Evolutionary conservation across 2,329 filamentous ascomycete species (phyloP).

Genomic region (Penicillium frequentans): DNA sequence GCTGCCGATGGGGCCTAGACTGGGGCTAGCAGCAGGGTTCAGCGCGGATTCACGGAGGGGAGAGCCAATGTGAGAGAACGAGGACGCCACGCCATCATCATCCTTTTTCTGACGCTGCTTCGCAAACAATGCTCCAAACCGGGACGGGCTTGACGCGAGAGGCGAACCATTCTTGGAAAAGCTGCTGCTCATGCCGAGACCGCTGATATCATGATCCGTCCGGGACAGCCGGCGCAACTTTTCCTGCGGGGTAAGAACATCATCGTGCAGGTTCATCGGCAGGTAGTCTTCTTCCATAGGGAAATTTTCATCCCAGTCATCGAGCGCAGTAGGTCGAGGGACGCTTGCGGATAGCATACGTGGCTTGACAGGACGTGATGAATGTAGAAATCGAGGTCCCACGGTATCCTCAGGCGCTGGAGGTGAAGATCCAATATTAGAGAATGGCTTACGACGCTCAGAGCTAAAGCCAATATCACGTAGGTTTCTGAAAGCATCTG

Average conservation of each 20-base stretch:
- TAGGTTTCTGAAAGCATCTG: slow-evolving; percentile 61
- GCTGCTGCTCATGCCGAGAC: slow-evolving; percentile 51
- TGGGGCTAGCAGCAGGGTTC: slow-evolving; percentile 51
- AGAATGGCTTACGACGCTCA: slow-evolving; percentile 65
- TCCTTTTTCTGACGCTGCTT: slow-evolving; percentile 54
- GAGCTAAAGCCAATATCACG: slow-evolving; percentile 67
- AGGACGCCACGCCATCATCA: slow-evolving; percentile 48
- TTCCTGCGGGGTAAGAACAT: slow-evolving; percentile 63
- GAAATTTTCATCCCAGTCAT: slow-evolving; percentile 66
- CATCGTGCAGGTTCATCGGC: slow-evolving; percentile 66
- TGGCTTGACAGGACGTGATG: slow-evolving; percentile 62
- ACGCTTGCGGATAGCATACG: slow-evolving; percentile 63
- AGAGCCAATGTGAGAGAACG: slow-evolving; percentile 63
- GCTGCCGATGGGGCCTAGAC: slow-evolving; percentile 51
- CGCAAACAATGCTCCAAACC: slow-evolving; percentile 61
- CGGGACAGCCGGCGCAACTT: slow-evolving; percentile 60
- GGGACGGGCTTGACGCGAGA: slow-evolving; percentile 60
- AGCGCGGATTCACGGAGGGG: slow-evolving; percentile 63
- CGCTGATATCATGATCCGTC: slow-evolving; percentile 56
- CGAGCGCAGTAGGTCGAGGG: slow-evolving; percentile 51
- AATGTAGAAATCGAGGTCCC: slow-evolving; percentile 64
- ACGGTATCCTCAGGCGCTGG: slow-evolving; percentile 66
- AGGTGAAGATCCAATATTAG: slow-evolving; percentile 57
- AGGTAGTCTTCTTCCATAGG: slow-evolving; percentile 88
- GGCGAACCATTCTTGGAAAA: slow-evolving; percentile 56